These are phyloP conservation scores for Cercospora sojina DNA, from an alignment of 2,329 filamentous ascomycete genomes.

Conservation along the genomic window DNA sequence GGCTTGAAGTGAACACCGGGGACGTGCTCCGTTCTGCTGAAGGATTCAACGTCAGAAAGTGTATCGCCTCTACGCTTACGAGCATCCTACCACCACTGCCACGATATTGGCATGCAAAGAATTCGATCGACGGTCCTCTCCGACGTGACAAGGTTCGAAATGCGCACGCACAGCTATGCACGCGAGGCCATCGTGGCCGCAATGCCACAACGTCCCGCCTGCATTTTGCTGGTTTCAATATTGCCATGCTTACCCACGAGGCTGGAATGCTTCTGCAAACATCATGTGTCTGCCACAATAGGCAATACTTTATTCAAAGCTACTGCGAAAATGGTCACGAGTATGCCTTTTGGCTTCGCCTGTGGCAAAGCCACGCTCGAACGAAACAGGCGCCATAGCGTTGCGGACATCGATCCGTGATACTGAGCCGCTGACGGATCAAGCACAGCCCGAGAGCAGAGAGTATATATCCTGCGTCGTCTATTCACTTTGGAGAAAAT, in stretches of 20 bases:
- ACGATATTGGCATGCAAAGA: neutral
- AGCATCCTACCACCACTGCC: neutral
- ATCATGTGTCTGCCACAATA: neutral
- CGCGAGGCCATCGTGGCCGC: conserved; percentile 4
- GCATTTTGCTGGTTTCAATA: neutral
- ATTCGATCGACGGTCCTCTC: neutral
- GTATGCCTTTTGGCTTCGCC: conserved; percentile 2
- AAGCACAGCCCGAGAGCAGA: neutral
- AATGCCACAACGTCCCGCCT: neutral
- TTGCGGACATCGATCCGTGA: neutral
- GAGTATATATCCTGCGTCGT: conserved; percentile 5
- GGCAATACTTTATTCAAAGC: neutral
- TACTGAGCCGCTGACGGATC: neutral
- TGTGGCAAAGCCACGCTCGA: neutral
- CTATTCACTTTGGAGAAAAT: neutral
- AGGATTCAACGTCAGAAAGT: neutral
- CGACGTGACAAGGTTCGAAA: neutral
- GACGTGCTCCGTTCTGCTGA: conserved; percentile 1
- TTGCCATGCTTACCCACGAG: neutral
- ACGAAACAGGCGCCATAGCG: neutral
- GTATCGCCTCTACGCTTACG: neutral
- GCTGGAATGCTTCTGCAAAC: neutral
- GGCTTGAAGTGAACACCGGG: conserved; percentile 5
- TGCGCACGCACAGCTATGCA: conserved; percentile 2
- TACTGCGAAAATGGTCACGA: neutral